Base-by-base conservation (phyloP, 495 filamentous ascomycete genomes). In the Hyphodiscus hymeniophilus region DNA sequence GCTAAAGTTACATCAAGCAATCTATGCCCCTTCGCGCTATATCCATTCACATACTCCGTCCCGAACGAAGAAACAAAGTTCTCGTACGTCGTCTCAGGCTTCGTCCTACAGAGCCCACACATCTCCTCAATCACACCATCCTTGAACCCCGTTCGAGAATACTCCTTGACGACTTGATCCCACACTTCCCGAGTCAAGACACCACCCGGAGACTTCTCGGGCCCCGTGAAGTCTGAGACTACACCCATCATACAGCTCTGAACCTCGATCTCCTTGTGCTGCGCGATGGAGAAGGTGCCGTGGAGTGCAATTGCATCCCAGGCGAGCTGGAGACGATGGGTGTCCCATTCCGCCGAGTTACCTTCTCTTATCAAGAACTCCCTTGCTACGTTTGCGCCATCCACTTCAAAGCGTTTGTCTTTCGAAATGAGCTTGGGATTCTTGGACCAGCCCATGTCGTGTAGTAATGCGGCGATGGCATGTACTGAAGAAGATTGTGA, bases 261-360 rank as follows among this genome's bases (percentile, higher is more conserved):
- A 3, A 77, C 74, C 34, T 74, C 73, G 0, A 58, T 54, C 47
- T 74, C 63, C 50, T 73, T 73, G 57, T 71, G 61, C 32, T 45
- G 31, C 0, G 64, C 65, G 40, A 80, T 69, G 7, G 48, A 58
- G 0, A 32, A 31, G 3, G 66, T 68, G 1, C 70, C 66, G 47
- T 77, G 73, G 21, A 79, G 57, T 0, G 75, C 74, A 44, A 79
- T 76, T 1, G 68, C 54, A 57, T 79, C 75, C 75, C 74, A 81
- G 5, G 75, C 61, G 3, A 72, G 59, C 52, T 74, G 69, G 1
- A 67, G 21, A 1, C 66, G 55, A 17, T 58, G 56, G 33, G 62
- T 41, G 31, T 69, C 59, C 68, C 69, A 76, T 3, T 55, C 35
- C 7, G 31, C 40, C 1, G 23, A 45, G 42, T 68, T 56, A 8